Percentiles rank a stretch among this genome's conserved stretches.
phyloP scores from a whole-genome alignment of 305 asterid species.

The Fraxinus albicans region DNA sequence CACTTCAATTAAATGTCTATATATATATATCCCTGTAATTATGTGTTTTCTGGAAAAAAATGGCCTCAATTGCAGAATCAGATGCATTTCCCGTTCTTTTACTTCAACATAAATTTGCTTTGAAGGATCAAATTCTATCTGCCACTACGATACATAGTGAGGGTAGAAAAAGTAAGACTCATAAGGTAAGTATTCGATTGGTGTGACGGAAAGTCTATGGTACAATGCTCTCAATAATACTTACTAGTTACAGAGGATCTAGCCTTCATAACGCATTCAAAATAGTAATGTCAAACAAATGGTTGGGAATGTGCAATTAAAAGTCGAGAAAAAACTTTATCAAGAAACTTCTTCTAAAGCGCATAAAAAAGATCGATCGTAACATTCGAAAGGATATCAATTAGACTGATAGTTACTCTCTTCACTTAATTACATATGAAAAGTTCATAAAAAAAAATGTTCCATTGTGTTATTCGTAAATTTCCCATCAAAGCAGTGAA shows the following conservation, averaged over 20 bases:
- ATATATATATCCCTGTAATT: not conserved
- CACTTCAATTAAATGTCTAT: not conserved
- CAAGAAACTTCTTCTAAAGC: not conserved
- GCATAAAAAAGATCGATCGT: not conserved
- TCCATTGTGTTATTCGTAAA: not conserved
- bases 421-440: not conserved
- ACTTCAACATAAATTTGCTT: not conserved
- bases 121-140: not conserved
- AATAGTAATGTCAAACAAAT: not conserved
- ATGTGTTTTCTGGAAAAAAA: not conserved
- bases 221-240: not conserved
- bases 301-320: not conserved
- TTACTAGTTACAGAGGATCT: not conserved
- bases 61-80: not conserved
- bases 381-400: not conserved
- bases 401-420: not conserved
- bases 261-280: not conserved
- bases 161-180: no score
- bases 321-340: not conserved
- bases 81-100: not conserved
- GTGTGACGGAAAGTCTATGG: not conserved
- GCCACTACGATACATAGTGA: not conserved
- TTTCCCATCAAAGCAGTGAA: not conserved
- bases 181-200: not conserved
- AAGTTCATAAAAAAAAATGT: not conserved